Conservation (phyloP, 73 alveolate species). For the Blepharisma stoltei region DNA sequence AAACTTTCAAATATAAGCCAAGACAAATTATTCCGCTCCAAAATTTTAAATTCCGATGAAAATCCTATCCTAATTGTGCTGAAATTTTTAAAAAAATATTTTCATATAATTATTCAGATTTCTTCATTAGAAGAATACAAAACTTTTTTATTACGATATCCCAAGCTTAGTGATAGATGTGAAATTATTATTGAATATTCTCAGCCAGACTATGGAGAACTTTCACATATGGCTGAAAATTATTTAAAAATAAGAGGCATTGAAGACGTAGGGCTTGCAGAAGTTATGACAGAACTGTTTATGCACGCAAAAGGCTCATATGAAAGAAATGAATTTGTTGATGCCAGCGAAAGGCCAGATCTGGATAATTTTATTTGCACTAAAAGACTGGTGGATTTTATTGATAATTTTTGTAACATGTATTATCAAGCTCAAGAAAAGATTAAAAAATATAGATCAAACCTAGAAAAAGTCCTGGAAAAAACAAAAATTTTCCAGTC, state of each 20-base stretch:
- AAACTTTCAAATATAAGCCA: neutral
- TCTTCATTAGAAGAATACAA: neutral
- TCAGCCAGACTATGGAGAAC: neutral
- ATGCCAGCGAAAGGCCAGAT: neutral
- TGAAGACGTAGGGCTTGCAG: neutral
- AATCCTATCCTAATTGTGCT: too few relatives aligned
- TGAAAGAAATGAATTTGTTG: slow-evolving; percentile 18
- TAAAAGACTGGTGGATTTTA: neutral
- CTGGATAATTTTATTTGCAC: slow-evolving; percentile 1
- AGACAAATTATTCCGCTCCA: neutral
- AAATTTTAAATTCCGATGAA: too few relatives aligned
- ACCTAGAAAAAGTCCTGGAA: neutral
- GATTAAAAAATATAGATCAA: neutral
- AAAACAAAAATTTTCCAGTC: slow-evolving; percentile 9
- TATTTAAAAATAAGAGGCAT: neutral
- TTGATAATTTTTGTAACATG: neutral
- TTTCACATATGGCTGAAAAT: neutral
- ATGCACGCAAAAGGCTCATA: slow-evolving; percentile 4
- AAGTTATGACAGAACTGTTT: slow-evolving; percentile 15
- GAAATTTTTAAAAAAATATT: neutral
- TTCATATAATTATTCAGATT: neutral
- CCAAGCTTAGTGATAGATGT: neutral
- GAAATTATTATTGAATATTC: slow-evolving; percentile 1
- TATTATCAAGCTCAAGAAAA: neutral
- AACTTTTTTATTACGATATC: neutral